These are phyloP conservation scores for Cupressus sempervirens DNA, from an alignment of 75 land plant species.

Conservation along the genomic window DNA sequence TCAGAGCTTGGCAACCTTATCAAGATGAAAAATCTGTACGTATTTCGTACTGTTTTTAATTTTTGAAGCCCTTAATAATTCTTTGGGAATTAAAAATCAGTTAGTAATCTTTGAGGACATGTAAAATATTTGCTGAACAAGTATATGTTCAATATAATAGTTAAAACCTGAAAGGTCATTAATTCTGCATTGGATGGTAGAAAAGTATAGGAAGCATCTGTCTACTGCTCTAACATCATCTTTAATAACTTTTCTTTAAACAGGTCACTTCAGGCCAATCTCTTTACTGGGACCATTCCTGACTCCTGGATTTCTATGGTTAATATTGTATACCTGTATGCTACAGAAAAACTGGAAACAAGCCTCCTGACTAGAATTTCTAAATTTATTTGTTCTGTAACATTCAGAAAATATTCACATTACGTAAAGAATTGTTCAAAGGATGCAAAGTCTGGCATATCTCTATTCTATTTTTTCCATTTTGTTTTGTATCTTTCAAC, in stretches of 20 bases:
- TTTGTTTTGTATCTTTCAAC: not conserved
- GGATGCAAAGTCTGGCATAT: not conserved
- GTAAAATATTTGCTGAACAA: not conserved
- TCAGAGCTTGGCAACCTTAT: not conserved
- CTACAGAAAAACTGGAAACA: not conserved
- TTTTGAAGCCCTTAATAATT: not conserved
- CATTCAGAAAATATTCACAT: not conserved
- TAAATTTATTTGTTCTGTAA: not conserved
- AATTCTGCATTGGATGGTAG: not conserved
- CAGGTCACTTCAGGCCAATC: conserved; percentile 6
- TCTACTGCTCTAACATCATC: no score
- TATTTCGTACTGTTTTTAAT: not conserved
- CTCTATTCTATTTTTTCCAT: not conserved
- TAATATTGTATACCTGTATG: not conserved
- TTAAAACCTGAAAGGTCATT: not conserved
- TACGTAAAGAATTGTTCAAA: not conserved
- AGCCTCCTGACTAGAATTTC: not conserved
- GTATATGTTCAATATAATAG: not conserved
- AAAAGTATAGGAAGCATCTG: not conserved
- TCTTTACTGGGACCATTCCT: not conserved
- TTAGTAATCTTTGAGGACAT: not conserved
- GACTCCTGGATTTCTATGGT: conserved; percentile 1
- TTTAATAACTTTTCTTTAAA: not conserved
- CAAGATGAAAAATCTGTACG: conserved; percentile 9
- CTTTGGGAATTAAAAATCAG: not conserved